Evolutionary conservation across 495 filamentous ascomycete genomes (phyloP).

Genomic region (Penicillium antarcticum): DNA sequence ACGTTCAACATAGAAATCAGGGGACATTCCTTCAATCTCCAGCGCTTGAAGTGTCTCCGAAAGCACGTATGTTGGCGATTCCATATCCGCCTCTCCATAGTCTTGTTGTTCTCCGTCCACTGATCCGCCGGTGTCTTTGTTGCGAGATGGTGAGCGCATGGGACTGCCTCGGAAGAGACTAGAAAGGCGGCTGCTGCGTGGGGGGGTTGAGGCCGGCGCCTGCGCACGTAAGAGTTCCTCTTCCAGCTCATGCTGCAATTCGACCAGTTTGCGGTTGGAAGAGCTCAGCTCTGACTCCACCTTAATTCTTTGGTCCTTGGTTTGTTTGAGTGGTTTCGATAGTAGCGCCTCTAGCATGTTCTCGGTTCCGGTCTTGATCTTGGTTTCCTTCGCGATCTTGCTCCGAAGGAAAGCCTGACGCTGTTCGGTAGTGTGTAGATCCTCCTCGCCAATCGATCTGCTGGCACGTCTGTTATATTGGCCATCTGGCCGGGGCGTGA

Average conservation of each 20-base stretch:
- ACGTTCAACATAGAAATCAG: constrained; percentile 90
- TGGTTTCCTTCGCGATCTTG: constrained; percentile 86
- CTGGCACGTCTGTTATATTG: constrained; percentile 52
- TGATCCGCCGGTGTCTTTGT: constrained; percentile 27
- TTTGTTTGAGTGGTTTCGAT: constrained; percentile 92
- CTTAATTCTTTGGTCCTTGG: constrained; percentile 79
- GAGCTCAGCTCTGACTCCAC: constrained; percentile 89
- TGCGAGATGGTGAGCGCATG: constrained; percentile 63
- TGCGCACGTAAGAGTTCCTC: constrained; percentile 62
- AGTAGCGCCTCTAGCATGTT: constrained; percentile 94
- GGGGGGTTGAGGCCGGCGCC: constrained; percentile 63
- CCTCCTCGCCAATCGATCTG: constrained; percentile 62
- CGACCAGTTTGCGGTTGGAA: constrained; percentile 85
- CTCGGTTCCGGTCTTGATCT: constrained; percentile 96
- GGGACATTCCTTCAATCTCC: constrained; percentile 79
- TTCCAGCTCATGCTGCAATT: constrained; percentile 75
- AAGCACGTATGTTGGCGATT: constrained; percentile 87
- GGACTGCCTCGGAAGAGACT: constrained; percentile 63
- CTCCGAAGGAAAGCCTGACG: constrained; percentile 71
- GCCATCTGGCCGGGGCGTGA: constrained; percentile 65
- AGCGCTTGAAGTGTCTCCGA: constrained; percentile 84
- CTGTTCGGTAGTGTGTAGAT: constrained; percentile 62
- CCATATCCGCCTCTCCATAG: constrained; percentile 62
- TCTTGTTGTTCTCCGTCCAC: constrained; percentile 42
- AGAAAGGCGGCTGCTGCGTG: constrained; percentile 63